Evolutionary conservation across 495 filamentous ascomycete species (phyloP).

Genomic region (Penicillium goetzii): DNA sequence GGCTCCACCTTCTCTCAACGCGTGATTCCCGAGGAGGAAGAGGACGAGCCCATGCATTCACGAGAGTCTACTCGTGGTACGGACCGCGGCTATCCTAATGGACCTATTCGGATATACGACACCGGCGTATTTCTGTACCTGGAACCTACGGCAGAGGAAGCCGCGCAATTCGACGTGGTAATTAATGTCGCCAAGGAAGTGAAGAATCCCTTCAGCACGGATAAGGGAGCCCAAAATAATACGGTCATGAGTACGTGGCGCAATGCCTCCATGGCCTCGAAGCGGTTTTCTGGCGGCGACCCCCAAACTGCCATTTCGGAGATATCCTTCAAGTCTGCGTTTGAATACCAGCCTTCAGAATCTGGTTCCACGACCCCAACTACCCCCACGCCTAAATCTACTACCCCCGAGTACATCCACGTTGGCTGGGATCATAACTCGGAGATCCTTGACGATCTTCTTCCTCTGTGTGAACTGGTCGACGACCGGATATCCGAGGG

Average conservation of each 20-base stretch:
- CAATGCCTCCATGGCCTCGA: conserved; percentile 38
- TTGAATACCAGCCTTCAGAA: conserved; percentile 53
- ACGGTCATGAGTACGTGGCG: conserved; percentile 50
- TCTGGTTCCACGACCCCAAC: conserved; percentile 58
- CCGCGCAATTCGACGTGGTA: conserved; percentile 84
- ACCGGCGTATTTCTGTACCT: conserved; percentile 91
- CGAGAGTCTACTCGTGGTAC: conserved; percentile 63
- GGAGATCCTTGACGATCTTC: conserved; percentile 86
- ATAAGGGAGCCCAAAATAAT: conserved; percentile 36
- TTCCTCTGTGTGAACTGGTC: conserved; percentile 82
- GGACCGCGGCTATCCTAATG: conserved; percentile 87
- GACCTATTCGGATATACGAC: conserved; percentile 89
- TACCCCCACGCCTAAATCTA: conserved; percentile 36
- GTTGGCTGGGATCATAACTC: conserved; percentile 98
- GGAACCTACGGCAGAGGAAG: conserved; percentile 86
- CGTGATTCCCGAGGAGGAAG: conserved; percentile 61
- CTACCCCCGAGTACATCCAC: conserved; percentile 89
- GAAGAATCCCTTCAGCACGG: conserved; percentile 72
- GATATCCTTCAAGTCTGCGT: conserved; percentile 72
- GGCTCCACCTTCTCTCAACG: conserved; percentile 26
- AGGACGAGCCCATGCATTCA: conserved; percentile 76
- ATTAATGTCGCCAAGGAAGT: conserved; percentile 97
- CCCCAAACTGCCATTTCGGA: conserved; percentile 73
- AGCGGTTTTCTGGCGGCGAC: conserved; percentile 53
- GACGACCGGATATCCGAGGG: conserved; percentile 75